Evolutionary conservation across 2,329 filamentous ascomycete species (phyloP).

Genomic region (Diaporthe sp.): DNA sequence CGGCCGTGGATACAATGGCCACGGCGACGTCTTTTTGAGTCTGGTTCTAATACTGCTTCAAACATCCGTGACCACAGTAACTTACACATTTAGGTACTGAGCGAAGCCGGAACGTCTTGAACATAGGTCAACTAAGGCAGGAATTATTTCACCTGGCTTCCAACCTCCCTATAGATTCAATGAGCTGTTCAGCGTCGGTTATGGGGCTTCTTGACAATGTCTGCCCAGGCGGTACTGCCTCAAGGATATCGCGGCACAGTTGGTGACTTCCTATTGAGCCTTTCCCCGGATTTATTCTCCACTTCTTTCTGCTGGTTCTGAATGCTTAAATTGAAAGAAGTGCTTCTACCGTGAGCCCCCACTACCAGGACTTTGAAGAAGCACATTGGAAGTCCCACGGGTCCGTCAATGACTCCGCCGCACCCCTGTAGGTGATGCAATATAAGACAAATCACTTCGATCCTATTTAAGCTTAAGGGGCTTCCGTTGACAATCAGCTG

Average conservation of each 20-base stretch:
- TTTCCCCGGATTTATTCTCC: not conserved
- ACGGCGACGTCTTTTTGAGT: no score
- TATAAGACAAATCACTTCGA: not conserved
- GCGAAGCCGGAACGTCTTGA: not conserved
- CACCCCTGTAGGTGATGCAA: not conserved
- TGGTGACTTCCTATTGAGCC: not conserved
- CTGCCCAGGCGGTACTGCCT: no score
- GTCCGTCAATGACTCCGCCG: not conserved
- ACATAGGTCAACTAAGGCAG: not conserved
- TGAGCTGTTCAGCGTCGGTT: not conserved
- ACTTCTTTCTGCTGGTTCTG: not conserved
- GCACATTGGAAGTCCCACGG: not conserved
- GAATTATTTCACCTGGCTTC: not conserved
- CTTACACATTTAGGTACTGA: not conserved
- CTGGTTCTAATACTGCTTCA: no score
- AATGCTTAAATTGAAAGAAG: conserved; percentile 18
- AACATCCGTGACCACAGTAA: no score
- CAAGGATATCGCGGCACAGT: not conserved
- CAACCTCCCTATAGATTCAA: no score
- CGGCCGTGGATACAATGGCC: not conserved
- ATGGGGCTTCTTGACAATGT: not conserved
- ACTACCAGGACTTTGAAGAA: not conserved
- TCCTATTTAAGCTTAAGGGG: not conserved
- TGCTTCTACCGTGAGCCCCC: not conserved
- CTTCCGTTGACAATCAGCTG: not conserved